A percentile compares a stretch with the other conserved stretches of the same genome.
Evolutionary conservation across 768 basidiomycete species (phyloP).

Genomic region (Lactifluus pinguis): DNA sequence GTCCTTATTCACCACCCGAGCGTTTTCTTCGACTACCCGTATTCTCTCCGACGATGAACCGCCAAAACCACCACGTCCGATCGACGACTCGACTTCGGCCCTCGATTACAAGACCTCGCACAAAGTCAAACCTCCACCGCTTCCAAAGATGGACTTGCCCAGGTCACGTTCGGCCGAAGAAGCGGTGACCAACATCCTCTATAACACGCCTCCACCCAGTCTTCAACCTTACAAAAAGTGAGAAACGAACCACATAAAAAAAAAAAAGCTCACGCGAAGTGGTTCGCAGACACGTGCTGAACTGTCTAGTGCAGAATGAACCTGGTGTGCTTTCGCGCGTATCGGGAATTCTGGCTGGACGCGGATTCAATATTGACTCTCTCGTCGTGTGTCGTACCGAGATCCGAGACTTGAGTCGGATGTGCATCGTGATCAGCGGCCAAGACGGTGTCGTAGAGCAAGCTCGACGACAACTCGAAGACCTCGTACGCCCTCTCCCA

Average conservation of each 20-base stretch:
- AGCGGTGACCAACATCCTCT: constrained; percentile 94
- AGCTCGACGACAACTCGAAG: constrained; percentile 90
- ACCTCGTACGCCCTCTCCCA: constrained; percentile 54
- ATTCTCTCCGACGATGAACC: constrained; percentile 23
- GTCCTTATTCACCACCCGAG: constrained; percentile 15
- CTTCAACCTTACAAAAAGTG: constrained; percentile 90
- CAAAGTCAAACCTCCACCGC: constrained; percentile 64
- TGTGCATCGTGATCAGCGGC: constrained; percentile 95
- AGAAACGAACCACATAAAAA: constrained; percentile 20
- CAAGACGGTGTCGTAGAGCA: constrained; percentile 99
- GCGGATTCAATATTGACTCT: constrained; percentile 98
- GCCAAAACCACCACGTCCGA: constrained; percentile 67
- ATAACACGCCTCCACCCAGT: constrained; percentile 91
- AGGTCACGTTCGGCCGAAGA: constrained; percentile 82
- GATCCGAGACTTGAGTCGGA: constrained; percentile 91
- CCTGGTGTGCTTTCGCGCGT: constrained; percentile 98
- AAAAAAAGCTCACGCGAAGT: neutral
- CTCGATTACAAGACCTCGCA: constrained; percentile 83
- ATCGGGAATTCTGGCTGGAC: constrained; percentile 91
- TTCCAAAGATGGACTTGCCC: constrained; percentile 81
- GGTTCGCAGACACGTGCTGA: constrained; percentile 72
- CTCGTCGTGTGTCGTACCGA: constrained; percentile 97
- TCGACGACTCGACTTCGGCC: constrained; percentile 91
- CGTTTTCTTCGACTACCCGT: constrained; percentile 21
- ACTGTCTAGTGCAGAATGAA: constrained; percentile 98